Conservation (phyloP, 148 eudicot species). For the Arctostaphylos glauca region DNA sequence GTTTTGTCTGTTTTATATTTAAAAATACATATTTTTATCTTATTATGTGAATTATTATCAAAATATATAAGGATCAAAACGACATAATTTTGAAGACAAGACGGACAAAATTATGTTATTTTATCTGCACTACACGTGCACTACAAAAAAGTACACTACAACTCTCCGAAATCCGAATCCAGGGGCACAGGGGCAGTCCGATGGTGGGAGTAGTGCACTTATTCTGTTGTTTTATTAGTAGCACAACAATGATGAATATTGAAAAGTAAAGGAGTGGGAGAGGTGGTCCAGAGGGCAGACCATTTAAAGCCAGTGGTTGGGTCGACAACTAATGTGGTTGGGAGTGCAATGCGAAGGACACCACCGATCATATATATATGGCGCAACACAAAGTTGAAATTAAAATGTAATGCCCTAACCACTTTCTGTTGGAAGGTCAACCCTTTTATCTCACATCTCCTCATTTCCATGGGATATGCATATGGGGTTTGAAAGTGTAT, state of each 20-base stretch:
- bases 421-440: constrained; percentile 9
- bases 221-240: neutral
- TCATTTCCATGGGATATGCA: neutral
- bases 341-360: constrained; percentile 7
- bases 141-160: no score
- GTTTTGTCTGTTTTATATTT: no score
- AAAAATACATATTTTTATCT: no score
- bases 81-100: no score
- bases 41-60: no score
- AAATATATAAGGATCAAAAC: no score
- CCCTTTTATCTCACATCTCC: neutral
- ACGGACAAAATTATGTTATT: no score
- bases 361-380: neutral
- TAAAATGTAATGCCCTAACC: neutral
- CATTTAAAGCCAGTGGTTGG: constrained; percentile 20
- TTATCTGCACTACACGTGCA: no score
- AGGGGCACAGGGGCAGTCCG: neutral
- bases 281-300: constrained; percentile 18
- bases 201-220: neutral
- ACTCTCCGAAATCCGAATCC: neutral
- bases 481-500: no score
- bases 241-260: neutral
- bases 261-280: neutral
- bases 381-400: constrained; percentile 1
- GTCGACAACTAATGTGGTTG: no score